Evolutionary conservation across 768 basidiomycete genomes (phyloP), one percentile per base, ranked within the genome.

Genomic region (Psilocybe azurescens): DNA sequence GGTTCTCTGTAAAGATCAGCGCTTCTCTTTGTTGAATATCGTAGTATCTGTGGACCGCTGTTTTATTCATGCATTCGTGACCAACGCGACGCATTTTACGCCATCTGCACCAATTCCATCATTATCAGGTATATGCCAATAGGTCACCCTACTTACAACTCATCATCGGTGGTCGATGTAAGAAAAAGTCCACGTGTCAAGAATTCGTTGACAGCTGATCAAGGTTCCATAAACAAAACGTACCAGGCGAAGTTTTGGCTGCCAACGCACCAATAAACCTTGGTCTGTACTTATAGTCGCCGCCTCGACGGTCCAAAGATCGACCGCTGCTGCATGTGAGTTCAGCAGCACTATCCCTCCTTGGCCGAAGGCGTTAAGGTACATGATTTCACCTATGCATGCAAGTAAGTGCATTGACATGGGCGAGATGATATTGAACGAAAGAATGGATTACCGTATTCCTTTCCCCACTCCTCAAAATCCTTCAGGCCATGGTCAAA

Each of bases 81-180:
- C 71, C 70, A 1, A 74, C 72, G 16, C 74, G 70, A 18, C 76
- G 72, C 72, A 75, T 73, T 13, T 72, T 64, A 20, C 74, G 69
- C 76, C 75, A 78, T 28, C 76, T 78, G 24, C 24, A 24, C 24
- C 52, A 32, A 38, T 29, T 44, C 24, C 2, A 38, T 52, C 24
- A n/a, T 13, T 9, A 33, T 8, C 2, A 60, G 11, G 1, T 16
- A 18, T 30, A 39, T 5, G n/a, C 3, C 2, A 5, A 9, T 11
- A 39, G 1, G n/a, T 36, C n/a, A 39, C 36, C 9, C 20, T 44
- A 56, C 65, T 44, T 52, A 75, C 73, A 60, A 18, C 36, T 73
- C 67, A 20, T 63, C 64, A 51, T 72, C 66, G 2, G 60, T 60
- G n/a, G 60, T 48, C 56, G 77, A 73, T 5, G 63, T 66, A 18